Evolutionary conservation across 306 rosid species (phyloP), one percentile per base, ranked within the genome.

Genomic region (Sesbania bispinosa): DNA sequence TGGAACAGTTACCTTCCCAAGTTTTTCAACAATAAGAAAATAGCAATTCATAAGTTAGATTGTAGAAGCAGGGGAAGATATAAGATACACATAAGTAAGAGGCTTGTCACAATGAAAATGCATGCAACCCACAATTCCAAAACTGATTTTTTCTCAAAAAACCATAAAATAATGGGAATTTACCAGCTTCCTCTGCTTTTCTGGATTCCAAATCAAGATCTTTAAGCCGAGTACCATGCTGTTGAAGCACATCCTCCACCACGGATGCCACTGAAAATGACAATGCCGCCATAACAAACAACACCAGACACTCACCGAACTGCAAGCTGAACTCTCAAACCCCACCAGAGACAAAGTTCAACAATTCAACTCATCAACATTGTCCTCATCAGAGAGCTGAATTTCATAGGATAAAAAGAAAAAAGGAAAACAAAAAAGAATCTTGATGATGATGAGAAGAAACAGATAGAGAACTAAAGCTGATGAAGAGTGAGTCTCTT

Each of bases 161-260:
- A 50, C 10, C 29, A 26, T 4, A 42, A 60, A 58, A 43, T 16
- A 0, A 6, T 1, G 27, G 29, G 11, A 46, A 58, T 52, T 36
- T 88, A 95, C 99, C 99, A 36, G 90, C 93, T 91, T 95, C 96
- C 83, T 95, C 97, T 6, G 97, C 90, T 85, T 84, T 89, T 67
- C 97, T 82, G 21, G 87, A 89, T 78, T 88, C 97, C 85, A 91
- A 88, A 82, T 95, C 96, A 59, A 91, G 92, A 79, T 81, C 96
- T 55, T 88, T 75, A 65, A 70, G 84, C 8, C 96, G 86, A 78
- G 76, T 83, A 7, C 96, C 96, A 8, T 95, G 97, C 67, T 89
- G 96, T 67, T 89, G 96, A 71, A 95, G 99, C 71, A 95, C 96
- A 74, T 95, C 89, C 69, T 95, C 96, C 81, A 95, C 96, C 77